phyloP scores from a whole-genome alignment of 192 early-diverging fungal species.

The Dimargaris verticillata region DNA sequence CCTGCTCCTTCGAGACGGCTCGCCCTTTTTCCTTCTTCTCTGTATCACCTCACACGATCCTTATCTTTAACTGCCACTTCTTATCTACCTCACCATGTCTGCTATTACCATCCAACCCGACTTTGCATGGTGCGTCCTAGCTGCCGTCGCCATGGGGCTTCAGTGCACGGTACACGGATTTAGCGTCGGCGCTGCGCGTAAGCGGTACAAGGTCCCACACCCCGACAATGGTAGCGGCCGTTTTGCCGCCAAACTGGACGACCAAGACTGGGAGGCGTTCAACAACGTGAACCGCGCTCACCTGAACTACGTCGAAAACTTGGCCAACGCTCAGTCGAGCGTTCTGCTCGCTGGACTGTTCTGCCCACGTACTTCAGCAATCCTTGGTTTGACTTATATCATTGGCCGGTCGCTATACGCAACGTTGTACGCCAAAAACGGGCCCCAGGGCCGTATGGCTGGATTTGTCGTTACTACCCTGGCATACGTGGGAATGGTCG shows the following conservation, averaged over 20 bases:
- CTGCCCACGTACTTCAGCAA: conserved; percentile 20
- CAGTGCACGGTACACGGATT: conserved; percentile 17
- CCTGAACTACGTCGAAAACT: conserved; percentile 29
- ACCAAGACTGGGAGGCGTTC: conserved; percentile 28
- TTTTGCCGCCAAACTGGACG: conserved; percentile 24
- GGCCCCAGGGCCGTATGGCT: conserved; percentile 17
- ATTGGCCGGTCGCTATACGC: conserved; percentile 20
- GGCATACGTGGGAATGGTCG: conserved; percentile 15
- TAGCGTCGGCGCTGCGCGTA: conserved; percentile 18
- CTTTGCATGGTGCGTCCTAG: conserved; percentile 27
- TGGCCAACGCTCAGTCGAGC: conserved; percentile 17
- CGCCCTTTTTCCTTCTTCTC: too few relatives aligned
- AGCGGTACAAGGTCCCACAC: conserved; percentile 25
- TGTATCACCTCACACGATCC: too few relatives aligned
- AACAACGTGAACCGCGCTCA: conserved; percentile 31
- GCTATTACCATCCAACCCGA: conserved; percentile 10
- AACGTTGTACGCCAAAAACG: conserved; percentile 16
- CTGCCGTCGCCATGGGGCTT: conserved; percentile 19
- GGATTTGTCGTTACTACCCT: conserved; percentile 15
- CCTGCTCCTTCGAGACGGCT: too few relatives aligned
- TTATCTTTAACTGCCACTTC: too few relatives aligned
- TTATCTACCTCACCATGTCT: not conserved
- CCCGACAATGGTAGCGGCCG: conserved; percentile 30
- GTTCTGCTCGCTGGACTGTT: conserved; percentile 23
- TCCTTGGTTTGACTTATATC: conserved; percentile 19